Base-by-base conservation (phyloP, 1,284 basidiomycete genomes). In the Mycena sp. region DNA sequence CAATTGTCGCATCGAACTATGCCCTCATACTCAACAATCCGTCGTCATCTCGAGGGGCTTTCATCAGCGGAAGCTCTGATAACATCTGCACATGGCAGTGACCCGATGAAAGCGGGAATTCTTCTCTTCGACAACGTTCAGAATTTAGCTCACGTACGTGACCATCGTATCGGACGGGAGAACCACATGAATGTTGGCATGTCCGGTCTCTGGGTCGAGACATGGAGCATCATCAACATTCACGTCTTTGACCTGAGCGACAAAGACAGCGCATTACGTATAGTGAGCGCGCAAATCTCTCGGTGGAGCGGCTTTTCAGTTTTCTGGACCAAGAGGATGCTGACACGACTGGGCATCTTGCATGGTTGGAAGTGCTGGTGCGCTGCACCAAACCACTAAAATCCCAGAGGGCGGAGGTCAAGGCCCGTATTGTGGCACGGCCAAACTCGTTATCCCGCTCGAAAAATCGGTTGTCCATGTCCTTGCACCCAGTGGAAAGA, bases 161-260 rank as follows among this genome's bases (percentile, higher is more conserved):
- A 55, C 19, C 28, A 26, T 1, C 52, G 59, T 6, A 55, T 61
- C 5, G 59, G 59, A 1, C 44, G 59, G 19, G 45, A 54, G 38
- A 32, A 2, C 21, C 30, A 40, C 3, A 55, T 61, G 59, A 61
- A 60, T 14, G 43, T 54, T 17, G 58, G 58, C 1, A 61, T 61
- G 59, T 61, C 59, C 11, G 51, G 51, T 1, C 32, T 55, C 0
- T 61, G 25, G 11, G 40, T 55, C 26, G 59, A 61, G 38, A 45
- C 51, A 0, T 40, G 29, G 3, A 40, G 25, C 12, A 9, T 7
- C 32, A 35, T 60, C 14, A 50, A 60, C 14, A 11, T 30, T 5
- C 10, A n/a, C 9, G 51, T 60, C 1, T 60, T 60, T 19, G 17
- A 54, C 30, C 19, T 60, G 12, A 40, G 10, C 3, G 51, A 46